These are phyloP conservation scores for Crucihimalaya himalaica DNA, from an alignment of 345 rosid genomes.

Conservation along the genomic window DNA sequence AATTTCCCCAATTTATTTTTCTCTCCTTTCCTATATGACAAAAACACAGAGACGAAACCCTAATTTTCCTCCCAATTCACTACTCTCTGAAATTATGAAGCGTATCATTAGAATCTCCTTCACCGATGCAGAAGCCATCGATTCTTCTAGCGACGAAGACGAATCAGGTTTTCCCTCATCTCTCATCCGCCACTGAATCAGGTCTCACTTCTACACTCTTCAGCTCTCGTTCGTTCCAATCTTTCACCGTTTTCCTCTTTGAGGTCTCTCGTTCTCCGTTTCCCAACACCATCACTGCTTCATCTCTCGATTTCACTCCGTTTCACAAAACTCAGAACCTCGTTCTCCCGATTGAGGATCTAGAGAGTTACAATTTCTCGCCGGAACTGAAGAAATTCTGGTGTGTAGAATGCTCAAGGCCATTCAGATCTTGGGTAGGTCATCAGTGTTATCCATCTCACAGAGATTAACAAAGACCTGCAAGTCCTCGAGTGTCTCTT, in stretches of 20 bases:
- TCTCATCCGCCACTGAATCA: constrained; percentile 77
- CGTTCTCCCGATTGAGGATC: constrained; percentile 58
- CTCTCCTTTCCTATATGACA: no score
- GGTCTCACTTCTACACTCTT: constrained; percentile 76
- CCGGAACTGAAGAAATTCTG: constrained; percentile 38
- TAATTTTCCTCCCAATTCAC: background rate
- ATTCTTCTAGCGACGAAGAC: constrained; percentile 51
- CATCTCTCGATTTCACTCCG: constrained; percentile 46
- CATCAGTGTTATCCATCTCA: constrained; percentile 52
- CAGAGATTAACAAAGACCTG: constrained; percentile 55
- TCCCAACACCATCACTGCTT: background rate
- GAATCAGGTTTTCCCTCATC: no score
- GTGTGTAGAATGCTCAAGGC: constrained; percentile 65
- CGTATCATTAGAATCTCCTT: constrained; percentile 44
- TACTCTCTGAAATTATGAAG: constrained; percentile 12
- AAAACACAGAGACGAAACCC: constrained; percentile 32
- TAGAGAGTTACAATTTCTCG: constrained; percentile 51
- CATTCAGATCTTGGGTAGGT: constrained; percentile 61
- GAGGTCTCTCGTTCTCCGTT: constrained; percentile 65
- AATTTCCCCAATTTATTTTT: no score
- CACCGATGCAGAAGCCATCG: constrained; percentile 57
- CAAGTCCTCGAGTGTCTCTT: constrained; percentile 39
- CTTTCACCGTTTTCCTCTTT: constrained; percentile 80
- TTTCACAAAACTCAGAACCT: constrained; percentile 43
- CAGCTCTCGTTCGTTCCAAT: constrained; percentile 68